phyloP scores from a whole-genome alignment of 768 basidiomycete species.

The Ramaria rubella region DNA sequence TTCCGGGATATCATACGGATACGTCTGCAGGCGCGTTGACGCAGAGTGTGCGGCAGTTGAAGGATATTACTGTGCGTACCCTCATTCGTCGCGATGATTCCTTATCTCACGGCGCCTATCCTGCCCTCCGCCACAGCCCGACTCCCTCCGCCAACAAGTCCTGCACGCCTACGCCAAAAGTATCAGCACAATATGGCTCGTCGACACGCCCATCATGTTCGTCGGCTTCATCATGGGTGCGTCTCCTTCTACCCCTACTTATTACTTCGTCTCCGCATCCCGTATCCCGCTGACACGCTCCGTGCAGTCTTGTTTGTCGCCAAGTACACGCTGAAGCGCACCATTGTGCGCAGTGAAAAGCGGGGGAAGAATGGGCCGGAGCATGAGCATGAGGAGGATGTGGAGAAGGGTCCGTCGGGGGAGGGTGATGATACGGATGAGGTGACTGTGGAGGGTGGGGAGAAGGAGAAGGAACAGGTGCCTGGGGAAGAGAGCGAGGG shows the following conservation, averaged over 20 bases:
- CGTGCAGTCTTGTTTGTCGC: constrained; percentile 28
- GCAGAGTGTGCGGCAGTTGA: constrained; percentile 40
- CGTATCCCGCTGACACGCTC: not conserved
- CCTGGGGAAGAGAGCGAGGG: not conserved
- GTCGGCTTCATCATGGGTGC: constrained; percentile 40
- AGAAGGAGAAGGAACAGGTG: not conserved
- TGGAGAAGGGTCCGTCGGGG: not conserved
- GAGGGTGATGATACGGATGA: not conserved
- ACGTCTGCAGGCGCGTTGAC: constrained; percentile 37
- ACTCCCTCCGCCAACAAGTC: constrained; percentile 37
- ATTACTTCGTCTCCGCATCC: not conserved
- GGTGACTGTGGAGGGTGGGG: not conserved
- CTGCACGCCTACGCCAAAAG: constrained; percentile 59
- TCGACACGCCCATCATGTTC: constrained; percentile 51
- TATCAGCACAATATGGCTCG: constrained; percentile 59
- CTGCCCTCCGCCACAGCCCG: constrained; percentile 28
- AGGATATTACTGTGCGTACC: constrained; percentile 34
- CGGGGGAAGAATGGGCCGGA: too few species aligned
- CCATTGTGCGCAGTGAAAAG: constrained; percentile 10
- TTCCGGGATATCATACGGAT: constrained; percentile 35
- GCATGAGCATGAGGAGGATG: not conserved
- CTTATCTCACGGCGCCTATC: not conserved
- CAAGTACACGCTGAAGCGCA: constrained; percentile 30
- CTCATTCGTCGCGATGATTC: not conserved
- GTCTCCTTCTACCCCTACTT: too few species aligned